Evolutionary conservation across 352 stramenopile genomes (phyloP), one percentile per base, ranked within the genome.

Genomic region (Peronosclerospora sorghi): DNA sequence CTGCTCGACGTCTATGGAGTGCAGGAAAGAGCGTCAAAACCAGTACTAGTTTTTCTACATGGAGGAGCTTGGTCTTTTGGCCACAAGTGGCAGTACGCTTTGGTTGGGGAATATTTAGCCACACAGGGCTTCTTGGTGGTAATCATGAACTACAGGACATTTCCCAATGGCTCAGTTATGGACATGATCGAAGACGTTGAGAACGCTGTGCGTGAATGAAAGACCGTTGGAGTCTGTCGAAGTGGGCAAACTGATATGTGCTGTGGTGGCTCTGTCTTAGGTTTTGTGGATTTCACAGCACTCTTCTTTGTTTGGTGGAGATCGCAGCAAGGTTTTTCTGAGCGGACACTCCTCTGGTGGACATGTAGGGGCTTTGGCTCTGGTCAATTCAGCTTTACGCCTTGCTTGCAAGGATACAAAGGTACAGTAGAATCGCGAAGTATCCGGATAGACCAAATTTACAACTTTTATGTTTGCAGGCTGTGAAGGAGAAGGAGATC

Each of bases 171-270:
- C 2, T 72, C 73, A 19, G 68, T 96, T 21, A 37, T 79, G 19
- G 79, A 92, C 27, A 96, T 96, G 83, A 65, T 93, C 18, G 40
- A 91, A 29, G 87, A 97, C 61, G 61, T 95, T 10, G 65, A 95
- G 24, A 59, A 63, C 13, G 70, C 73, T 45, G 73, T 88, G 53
- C 10, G 67, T 59, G 18, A 3, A 27, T 28, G 12, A 21, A 12
- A 34, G 19, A 1, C 15, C n/a, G 35, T 10, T n/a, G 6, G 10
- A 5, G 5, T 27, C 15, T 15, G 1, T 35, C 0, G 13, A 3
- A 20, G 26, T 30, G 4, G 4, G 34, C 6, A 29, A 14, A 20
- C 28, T 58, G 21, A 60, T 28, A 15, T 0, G 9, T 18, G 32
- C 34, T 32, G 19, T 46, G 35, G 7, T 29, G 13, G 17, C 4